These are phyloP conservation scores for Candida sithepensis DNA, from an alignment of 805 yeast species.

Conservation along the genomic window DNA sequence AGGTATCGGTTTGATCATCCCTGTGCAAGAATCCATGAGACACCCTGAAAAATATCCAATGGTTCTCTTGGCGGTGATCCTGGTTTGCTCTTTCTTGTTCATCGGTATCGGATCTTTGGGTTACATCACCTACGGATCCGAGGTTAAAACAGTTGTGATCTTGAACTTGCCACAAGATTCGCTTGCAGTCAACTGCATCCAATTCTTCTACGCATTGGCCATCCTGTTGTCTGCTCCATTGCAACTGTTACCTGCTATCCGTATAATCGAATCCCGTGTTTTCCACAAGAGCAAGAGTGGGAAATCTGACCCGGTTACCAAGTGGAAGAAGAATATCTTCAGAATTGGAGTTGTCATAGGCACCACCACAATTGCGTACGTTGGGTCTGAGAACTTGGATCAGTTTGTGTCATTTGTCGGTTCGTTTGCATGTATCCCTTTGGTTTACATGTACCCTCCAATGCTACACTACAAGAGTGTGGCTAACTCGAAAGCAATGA, in stretches of 20 bases:
- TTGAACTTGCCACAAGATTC: constrained; percentile 69
- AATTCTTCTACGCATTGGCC: constrained; percentile 69
- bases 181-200: constrained; percentile 59
- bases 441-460: constrained; percentile 85
- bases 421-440: constrained; percentile 80
- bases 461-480: constrained; percentile 62
- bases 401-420: constrained; percentile 78
- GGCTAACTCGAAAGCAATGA: constrained; percentile 36
- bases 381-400: constrained; percentile 68
- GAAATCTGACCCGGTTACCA: constrained; percentile 45
- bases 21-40: constrained; percentile 78
- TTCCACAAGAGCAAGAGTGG: constrained; percentile 54
- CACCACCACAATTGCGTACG: constrained; percentile 57
- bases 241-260: constrained; percentile 75
- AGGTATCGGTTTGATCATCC: constrained; percentile 79
- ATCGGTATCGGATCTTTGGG: constrained; percentile 65
- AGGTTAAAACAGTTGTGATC: constrained; percentile 64
- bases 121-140: constrained; percentile 63
- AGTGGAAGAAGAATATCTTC: constrained; percentile 65
- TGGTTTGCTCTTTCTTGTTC: constrained; percentile 60
- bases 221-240: constrained; percentile 77
- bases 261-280: constrained; percentile 62
- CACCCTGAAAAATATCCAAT: constrained; percentile 70
- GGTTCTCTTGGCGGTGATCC: constrained; percentile 58
- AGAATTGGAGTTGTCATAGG: constrained; percentile 50